Conservation (phyloP, 495 filamentous ascomycete genomes). For the Poronia punctata region DNA sequence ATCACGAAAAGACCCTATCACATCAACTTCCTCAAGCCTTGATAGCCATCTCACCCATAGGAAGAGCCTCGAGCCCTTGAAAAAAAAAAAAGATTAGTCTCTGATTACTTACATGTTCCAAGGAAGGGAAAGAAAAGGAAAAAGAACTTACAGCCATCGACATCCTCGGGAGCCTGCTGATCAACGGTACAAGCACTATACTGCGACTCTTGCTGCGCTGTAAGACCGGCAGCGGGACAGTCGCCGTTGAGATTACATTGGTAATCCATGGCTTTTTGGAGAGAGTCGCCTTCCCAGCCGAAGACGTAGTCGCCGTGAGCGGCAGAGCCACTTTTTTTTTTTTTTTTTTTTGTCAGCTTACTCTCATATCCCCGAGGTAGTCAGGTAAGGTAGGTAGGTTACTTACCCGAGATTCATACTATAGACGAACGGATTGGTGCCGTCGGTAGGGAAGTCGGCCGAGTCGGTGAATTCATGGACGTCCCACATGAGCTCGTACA, state of each 20-base stretch:
- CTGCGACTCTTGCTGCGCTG: constrained; percentile 31
- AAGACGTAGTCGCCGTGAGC: constrained; percentile 73
- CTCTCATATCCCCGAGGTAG: constrained; percentile 7
- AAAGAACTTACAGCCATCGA: constrained; percentile 43
- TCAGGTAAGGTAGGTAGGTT: neutral
- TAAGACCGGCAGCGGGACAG: constrained; percentile 41
- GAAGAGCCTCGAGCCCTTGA: constrained; percentile 44
- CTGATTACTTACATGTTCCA: neutral
- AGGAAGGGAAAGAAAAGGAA: neutral
- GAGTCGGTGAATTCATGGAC: constrained; percentile 48
- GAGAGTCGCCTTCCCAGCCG: constrained; percentile 61
- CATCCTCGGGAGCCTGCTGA: constrained; percentile 43
- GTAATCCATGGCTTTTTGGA: constrained; percentile 58
- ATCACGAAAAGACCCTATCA: too few relatives aligned
- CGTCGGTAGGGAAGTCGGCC: constrained; percentile 47
- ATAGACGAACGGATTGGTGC: constrained; percentile 50
- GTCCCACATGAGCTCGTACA: constrained; percentile 65
- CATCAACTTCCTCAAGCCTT: constrained; percentile 36
- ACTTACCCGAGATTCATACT: constrained; percentile 45
- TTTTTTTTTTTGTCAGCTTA: neutral
- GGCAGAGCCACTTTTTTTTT: constrained; percentile 30
- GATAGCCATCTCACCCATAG: constrained; percentile 45
- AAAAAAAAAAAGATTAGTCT: too few relatives aligned
- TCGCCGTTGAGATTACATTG: constrained; percentile 50
- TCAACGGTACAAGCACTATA: constrained; percentile 44